phyloP scores from a whole-genome alignment of 306 rosid species.

The Spatholobus suberectus region DNA sequence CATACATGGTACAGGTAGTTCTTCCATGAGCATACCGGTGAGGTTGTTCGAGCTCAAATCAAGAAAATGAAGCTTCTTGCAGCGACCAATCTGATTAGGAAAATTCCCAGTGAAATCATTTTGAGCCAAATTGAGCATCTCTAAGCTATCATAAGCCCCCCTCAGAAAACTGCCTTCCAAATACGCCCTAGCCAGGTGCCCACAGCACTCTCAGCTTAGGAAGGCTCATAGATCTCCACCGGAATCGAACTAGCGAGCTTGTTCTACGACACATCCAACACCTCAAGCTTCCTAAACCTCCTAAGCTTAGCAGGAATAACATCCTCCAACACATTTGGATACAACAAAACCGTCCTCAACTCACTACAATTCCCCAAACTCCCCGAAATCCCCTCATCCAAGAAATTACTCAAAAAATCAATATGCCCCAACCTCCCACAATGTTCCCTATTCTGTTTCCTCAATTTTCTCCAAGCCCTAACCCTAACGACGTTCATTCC shows the following conservation, averaged over 20 bases:
- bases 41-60: constrained; percentile 71
- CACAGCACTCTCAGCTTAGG: constrained; percentile 77
- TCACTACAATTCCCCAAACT: constrained; percentile 74
- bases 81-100: constrained; percentile 54
- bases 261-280: constrained; percentile 82
- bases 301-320: constrained; percentile 70
- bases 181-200: constrained; percentile 79
- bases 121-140: constrained; percentile 77
- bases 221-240: constrained; percentile 57
- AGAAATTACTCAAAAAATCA: constrained; percentile 74
- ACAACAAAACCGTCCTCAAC: constrained; percentile 62
- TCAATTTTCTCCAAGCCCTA: too few species aligned
- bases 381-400: constrained; percentile 56
- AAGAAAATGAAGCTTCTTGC: constrained; percentile 71
- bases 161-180: constrained; percentile 66
- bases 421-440: constrained; percentile 77
- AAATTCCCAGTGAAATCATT: constrained; percentile 68
- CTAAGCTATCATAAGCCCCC: constrained; percentile 68
- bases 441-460: constrained; percentile 66
- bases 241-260: constrained; percentile 69
- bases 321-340: constrained; percentile 72
- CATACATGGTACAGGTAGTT: constrained; percentile 73
- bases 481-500: too few species aligned
- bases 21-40: constrained; percentile 58
- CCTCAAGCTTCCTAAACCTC: constrained; percentile 59